Conservation (phyloP, 139 green algal genomes). For the Tetradesmus lagerheimii region DNA sequence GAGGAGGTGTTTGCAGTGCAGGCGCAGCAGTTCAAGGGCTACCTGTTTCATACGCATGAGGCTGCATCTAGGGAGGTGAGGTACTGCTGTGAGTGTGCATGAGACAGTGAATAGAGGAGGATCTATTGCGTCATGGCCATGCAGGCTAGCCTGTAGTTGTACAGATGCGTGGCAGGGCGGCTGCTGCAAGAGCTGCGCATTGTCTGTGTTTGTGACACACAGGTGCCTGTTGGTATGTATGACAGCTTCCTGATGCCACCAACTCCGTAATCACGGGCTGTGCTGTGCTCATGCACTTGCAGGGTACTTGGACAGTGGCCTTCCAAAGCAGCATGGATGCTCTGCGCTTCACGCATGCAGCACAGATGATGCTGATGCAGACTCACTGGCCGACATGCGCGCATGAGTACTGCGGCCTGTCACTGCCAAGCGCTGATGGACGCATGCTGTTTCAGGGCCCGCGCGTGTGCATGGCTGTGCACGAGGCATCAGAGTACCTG, state of each 20-base stretch:
- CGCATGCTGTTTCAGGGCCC: conserved; percentile 77
- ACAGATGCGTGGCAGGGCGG: too few relatives aligned
- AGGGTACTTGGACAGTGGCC: conserved; percentile 52
- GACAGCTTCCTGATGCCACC: background rate
- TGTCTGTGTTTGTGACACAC: background rate
- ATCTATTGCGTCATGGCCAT: background rate
- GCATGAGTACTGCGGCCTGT: conserved; percentile 59
- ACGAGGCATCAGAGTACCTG: conserved; percentile 66
- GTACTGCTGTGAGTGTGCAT: background rate
- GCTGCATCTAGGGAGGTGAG: background rate
- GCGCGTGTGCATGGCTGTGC: conserved; percentile 77
- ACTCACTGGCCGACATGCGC: conserved; percentile 65
- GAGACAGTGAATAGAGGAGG: too few relatives aligned
- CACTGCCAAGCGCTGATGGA: conserved; percentile 70
- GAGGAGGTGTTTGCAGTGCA: conserved; percentile 73
- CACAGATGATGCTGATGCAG: conserved; percentile 68
- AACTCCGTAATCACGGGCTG: too few relatives aligned
- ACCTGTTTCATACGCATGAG: conserved; percentile 68
- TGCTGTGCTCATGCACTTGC: background rate
- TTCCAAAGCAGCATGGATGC: conserved; percentile 75
- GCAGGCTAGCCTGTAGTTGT: background rate
- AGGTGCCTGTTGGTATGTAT: background rate
- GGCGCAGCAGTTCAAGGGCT: conserved; percentile 82
- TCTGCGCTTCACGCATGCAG: conserved; percentile 80
- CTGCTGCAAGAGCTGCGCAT: too few relatives aligned